Percentiles rank a stretch among this genome's conserved stretches.
Evolutionary conservation across 352 stramenopile genomes (phyloP).

Genomic region (Chloridella minuta): DNA sequence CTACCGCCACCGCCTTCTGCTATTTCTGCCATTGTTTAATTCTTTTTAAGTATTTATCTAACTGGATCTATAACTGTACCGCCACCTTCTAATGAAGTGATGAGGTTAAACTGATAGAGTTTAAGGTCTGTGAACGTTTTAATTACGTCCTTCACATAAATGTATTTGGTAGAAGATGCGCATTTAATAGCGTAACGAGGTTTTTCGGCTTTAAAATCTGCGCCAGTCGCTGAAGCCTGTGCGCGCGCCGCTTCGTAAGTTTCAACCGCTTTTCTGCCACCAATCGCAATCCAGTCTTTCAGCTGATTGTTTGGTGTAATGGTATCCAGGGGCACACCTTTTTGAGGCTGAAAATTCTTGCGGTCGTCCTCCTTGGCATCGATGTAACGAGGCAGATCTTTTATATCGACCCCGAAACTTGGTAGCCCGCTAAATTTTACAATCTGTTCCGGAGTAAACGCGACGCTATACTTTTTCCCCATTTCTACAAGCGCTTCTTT

Average conservation of each 20-base stretch:
- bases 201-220: background rate
- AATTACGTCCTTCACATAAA: conserved; percentile 4
- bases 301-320: background rate
- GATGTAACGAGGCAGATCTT: background rate
- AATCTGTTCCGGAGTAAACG: background rate
- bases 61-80: background rate
- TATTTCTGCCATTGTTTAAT: background rate
- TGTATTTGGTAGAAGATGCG: background rate
- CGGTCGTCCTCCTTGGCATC: background rate
- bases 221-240: background rate
- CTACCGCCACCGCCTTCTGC: background rate
- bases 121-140: background rate
- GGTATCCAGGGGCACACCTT: background rate
- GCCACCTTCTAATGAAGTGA: background rate
- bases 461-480: background rate
- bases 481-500: background rate
- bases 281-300: background rate
- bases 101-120: background rate
- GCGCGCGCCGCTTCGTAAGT: background rate
- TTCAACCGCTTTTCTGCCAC: background rate
- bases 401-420: background rate
- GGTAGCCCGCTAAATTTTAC: background rate
- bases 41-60: no score
- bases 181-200: background rate
- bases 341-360: background rate